A percentile compares a stretch with the other conserved stretches of the same genome.
These are phyloP conservation scores for Gracilaria domingensis DNA, from an alignment of 23 red algal species.

Conservation along the genomic window DNA sequence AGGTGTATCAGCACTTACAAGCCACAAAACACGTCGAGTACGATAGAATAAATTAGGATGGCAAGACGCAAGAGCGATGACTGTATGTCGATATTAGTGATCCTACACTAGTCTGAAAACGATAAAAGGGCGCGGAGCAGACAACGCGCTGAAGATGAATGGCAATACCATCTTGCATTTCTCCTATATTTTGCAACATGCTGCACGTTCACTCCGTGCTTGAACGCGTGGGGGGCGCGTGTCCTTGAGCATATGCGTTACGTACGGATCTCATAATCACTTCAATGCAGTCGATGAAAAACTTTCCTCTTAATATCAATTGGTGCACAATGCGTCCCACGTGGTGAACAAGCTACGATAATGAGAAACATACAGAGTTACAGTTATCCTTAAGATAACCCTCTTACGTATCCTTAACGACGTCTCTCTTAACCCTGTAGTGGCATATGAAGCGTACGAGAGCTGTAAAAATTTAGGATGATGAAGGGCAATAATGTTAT, in stretches of 20 bases:
- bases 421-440: neutral
- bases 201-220: too few relatives aligned
- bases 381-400: too few relatives aligned
- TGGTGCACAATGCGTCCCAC: too few relatives aligned
- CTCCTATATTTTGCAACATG: too few relatives aligned
- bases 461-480: neutral
- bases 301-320: too few relatives aligned
- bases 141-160: neutral
- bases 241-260: neutral
- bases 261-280: neutral
- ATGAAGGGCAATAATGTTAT: too few relatives aligned
- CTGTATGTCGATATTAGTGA: constrained; percentile 9
- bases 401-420: too few relatives aligned
- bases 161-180: too few relatives aligned
- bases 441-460: too few relatives aligned
- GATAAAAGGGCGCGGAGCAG: constrained; percentile 33
- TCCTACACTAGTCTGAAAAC: constrained; percentile 19
- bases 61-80: neutral
- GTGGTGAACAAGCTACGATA: too few relatives aligned
- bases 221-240: neutral
- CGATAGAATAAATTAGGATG: neutral
- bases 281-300: too few relatives aligned
- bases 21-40: neutral
- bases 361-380: too few relatives aligned
- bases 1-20: neutral